Evolutionary conservation across 495 filamentous ascomycete genomes (phyloP).

Genomic region (Penicillium bovifimosum): DNA sequence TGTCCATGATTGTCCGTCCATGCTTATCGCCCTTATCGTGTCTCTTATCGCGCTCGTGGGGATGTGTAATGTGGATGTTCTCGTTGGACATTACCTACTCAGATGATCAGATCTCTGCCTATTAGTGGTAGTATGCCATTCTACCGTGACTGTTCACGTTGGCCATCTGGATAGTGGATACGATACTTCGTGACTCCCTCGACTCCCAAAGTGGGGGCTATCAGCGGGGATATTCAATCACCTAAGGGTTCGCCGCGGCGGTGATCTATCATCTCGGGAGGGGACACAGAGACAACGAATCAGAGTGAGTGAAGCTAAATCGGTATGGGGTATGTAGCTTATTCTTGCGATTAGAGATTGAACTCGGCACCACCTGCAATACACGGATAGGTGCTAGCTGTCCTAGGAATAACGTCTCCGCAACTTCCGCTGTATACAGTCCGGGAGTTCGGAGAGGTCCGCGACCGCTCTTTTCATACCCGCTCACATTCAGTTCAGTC

Average conservation of each 20-base stretch:
- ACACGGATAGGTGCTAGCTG: slow-evolving; percentile 1
- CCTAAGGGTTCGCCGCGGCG: neutral
- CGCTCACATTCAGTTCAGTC: neutral
- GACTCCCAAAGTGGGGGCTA: neutral
- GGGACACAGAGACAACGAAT: neutral
- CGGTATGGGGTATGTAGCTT: neutral
- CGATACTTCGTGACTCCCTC: neutral
- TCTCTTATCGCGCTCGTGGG: slow-evolving; percentile 6
- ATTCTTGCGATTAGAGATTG: slow-evolving; percentile 6
- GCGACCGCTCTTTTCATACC: neutral
- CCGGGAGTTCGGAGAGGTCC: neutral
- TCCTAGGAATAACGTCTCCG: neutral
- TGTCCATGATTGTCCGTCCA: neutral
- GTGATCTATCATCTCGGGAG: neutral
- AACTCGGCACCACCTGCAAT: slow-evolving; percentile 9
- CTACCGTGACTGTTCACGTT: neutral
- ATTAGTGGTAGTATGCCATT: too few relatives aligned
- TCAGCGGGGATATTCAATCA: neutral
- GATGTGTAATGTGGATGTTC: neutral
- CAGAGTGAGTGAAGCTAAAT: neutral
- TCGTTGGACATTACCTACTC: neutral
- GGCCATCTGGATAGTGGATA: neutral
- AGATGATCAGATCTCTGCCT: too few relatives aligned
- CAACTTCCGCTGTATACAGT: neutral
- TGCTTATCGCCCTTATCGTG: neutral